Conservation (phyloP, 441 rosid genomes). For the Gossypium trilobum region DNA sequence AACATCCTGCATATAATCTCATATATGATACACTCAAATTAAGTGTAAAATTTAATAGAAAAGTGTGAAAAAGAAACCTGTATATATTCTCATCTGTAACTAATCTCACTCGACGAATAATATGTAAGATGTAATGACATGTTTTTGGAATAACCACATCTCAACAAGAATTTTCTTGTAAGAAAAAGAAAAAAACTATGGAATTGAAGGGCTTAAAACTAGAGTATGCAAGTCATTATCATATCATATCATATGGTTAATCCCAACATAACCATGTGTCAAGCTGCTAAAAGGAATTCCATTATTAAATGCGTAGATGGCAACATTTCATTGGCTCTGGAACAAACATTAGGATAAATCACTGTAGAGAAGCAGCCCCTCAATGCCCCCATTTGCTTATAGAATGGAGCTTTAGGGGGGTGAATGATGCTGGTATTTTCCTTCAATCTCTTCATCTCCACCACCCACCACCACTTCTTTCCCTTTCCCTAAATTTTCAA, state of each 20-base stretch:
- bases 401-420: not conserved
- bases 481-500: not conserved
- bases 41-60: not conserved
- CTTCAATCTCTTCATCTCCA: not conserved
- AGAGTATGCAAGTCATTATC: not conserved
- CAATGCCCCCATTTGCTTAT: not conserved
- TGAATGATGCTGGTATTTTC: not conserved
- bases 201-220: not conserved
- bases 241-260: not conserved
- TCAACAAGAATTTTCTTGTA: no score
- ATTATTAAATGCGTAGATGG: conserved; percentile 1
- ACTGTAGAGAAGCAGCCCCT: not conserved
- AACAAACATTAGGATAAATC: not conserved
- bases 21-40: not conserved
- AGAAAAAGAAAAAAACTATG: not conserved
- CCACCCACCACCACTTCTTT: conserved; percentile 16
- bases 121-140: no score
- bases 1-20: not conserved
- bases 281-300: not conserved
- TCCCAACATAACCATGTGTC: conserved; percentile 3
- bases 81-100: no score
- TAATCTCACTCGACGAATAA: no score
- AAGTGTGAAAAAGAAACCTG: no score
- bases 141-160: no score
- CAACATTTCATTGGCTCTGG: not conserved